Conservation (phyloP, 345 rosid species). For the Gossypium australe region DNA sequence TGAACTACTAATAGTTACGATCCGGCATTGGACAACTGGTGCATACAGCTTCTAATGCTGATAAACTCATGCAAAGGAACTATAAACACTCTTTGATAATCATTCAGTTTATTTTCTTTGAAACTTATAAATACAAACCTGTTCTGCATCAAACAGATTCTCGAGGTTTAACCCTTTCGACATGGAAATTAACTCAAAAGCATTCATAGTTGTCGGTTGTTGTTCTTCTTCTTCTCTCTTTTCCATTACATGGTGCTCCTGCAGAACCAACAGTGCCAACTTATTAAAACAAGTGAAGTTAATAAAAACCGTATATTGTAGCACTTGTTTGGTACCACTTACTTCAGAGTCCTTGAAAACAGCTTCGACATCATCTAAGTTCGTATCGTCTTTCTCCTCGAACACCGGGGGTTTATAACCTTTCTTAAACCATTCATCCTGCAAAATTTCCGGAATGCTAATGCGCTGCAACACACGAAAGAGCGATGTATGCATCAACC, state of each 20-base stretch:
- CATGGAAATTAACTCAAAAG: constrained; percentile 90
- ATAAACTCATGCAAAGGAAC: not conserved
- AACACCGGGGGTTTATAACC: constrained; percentile 77
- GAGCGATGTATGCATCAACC: not conserved
- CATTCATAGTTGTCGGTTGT: constrained; percentile 81
- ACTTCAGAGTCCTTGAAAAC: constrained; percentile 91
- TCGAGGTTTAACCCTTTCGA: constrained; percentile 83
- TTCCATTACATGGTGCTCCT: constrained; percentile 87
- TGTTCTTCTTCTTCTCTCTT: constrained; percentile 80
- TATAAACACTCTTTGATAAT: not conserved
- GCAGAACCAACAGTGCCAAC: constrained; percentile 12
- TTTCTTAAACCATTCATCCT: constrained; percentile 89
- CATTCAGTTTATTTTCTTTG: not conserved
- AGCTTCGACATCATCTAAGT: constrained; percentile 84
- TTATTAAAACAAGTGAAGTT: not conserved
- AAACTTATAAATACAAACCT: constrained; percentile 41
- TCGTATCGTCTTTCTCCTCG: constrained; percentile 63
- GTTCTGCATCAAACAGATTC: constrained; percentile 74
- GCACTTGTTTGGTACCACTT: constrained; percentile 21
- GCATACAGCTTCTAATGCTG: not conserved
- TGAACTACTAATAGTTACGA: not conserved
- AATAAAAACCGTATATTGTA: not conserved
- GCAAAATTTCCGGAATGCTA: constrained; percentile 69
- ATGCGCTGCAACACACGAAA: constrained; percentile 57
- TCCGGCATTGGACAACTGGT: not conserved